These are phyloP conservation scores for Litsea cubeba DNA, from an alignment of 164 flowering plant species.

Conservation along the genomic window DNA sequence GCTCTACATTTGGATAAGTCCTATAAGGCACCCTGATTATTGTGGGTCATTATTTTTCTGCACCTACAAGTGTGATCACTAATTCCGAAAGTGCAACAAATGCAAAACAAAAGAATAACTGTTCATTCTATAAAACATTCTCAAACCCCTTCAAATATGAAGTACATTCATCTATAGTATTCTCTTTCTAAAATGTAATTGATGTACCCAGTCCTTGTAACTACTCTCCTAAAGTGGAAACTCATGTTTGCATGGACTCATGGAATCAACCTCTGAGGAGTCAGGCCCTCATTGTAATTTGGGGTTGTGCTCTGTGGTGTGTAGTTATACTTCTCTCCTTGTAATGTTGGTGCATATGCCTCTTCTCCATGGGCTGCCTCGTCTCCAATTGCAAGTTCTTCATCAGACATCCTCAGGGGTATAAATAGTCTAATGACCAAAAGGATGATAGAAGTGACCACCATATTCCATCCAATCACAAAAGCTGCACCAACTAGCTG, in stretches of 20 bases:
- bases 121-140: background rate
- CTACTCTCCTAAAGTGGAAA: background rate
- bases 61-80: too few species aligned
- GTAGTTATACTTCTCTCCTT: conserved; percentile 15
- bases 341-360: conserved; percentile 28
- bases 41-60: too few species aligned
- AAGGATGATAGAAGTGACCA: conserved; percentile 21
- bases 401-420: conserved; percentile 25
- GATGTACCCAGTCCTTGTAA: background rate
- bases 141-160: background rate
- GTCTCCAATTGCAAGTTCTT: conserved; percentile 26
- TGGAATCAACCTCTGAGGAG: conserved; percentile 1
- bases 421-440: conserved; percentile 13
- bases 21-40: too few species aligned
- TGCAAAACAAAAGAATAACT: background rate
- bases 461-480: conserved; percentile 17
- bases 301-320: conserved; percentile 2
- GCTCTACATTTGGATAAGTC: too few species aligned
- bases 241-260: background rate
- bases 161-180: background rate
- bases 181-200: too few species aligned
- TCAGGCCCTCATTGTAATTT: background rate
- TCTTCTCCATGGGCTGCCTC: conserved; percentile 38
- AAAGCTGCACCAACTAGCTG: conserved; percentile 24
- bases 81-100: background rate